A percentile compares a stretch with the other conserved stretches of the same genome.
These are phyloP conservation scores for Cystobasidiopsis lactophilus DNA, from an alignment of 768 basidiomycete species.

Conservation along the genomic window DNA sequence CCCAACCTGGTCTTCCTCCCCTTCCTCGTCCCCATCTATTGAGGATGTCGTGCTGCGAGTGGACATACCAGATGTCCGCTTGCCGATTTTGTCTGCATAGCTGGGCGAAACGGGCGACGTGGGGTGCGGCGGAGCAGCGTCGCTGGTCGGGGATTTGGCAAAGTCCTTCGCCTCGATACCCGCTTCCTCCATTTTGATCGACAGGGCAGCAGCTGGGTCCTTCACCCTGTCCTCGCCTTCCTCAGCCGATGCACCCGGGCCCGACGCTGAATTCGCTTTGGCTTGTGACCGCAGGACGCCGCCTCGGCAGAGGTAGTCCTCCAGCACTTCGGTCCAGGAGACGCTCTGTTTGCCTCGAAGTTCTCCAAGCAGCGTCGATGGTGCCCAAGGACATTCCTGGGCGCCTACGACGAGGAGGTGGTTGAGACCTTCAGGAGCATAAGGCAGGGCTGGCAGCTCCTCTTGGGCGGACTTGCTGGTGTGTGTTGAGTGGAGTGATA, in stretches of 20 bases:
- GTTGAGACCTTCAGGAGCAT: constrained; percentile 12
- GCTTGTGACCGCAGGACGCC: not conserved
- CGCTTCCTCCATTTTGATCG: not conserved
- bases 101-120: not conserved
- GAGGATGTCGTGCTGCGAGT: not conserved
- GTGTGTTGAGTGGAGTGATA: constrained; percentile 5
- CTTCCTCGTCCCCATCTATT: not conserved
- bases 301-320: constrained; percentile 19
- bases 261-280: too few relatives aligned
- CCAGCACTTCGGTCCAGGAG: constrained; percentile 17
- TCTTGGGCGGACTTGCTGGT: constrained; percentile 1
- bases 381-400: constrained; percentile 11
- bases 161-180: not conserved
- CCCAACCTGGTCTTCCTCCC: constrained; percentile 28
- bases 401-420: constrained; percentile 18
- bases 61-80: not conserved
- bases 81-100: not conserved
- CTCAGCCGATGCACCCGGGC: not conserved
- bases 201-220: not conserved
- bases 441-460: constrained; percentile 7
- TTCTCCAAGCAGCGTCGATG: not conserved
- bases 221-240: not conserved
- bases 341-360: not conserved
- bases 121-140: not conserved
- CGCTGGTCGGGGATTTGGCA: not conserved